Conservation (phyloP, 352 stramenopile species). For the Globisporangium apiculatum region DNA sequence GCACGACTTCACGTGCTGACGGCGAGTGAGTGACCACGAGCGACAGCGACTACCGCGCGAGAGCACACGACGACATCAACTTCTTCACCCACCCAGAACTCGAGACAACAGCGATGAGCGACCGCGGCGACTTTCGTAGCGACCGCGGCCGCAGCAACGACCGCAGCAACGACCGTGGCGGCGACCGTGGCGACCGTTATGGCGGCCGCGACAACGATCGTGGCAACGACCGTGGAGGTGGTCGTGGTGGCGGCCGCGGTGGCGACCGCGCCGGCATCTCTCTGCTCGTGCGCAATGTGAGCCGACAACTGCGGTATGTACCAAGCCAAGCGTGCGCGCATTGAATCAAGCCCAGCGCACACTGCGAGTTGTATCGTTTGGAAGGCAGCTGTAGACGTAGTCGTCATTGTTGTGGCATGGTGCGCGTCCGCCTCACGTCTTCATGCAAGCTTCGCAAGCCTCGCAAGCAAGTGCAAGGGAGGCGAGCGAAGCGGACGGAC, state of each 20-base stretch:
- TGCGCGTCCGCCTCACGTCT: not conserved
- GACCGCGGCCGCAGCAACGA: conserved; percentile 1
- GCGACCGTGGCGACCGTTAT: conserved; percentile 8
- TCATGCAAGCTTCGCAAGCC: too few relatives aligned
- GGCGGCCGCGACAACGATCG: conserved; percentile 1
- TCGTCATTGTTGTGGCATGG: not conserved
- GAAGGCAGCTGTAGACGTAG: too few relatives aligned
- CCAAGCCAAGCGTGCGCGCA: not conserved
- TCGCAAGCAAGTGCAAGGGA: too few relatives aligned
- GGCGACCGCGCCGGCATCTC: conserved; percentile 80
- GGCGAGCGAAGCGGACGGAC: too few relatives aligned
- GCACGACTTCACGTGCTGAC: too few relatives aligned
- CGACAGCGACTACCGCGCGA: too few relatives aligned
- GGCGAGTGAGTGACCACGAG: too few relatives aligned
- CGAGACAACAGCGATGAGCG: conserved; percentile 3
- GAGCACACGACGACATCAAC: not conserved
- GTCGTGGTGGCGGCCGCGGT: conserved; percentile 10
- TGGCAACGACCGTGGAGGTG: conserved; percentile 1
- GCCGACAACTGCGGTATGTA: conserved; percentile 72
- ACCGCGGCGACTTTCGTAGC: conserved; percentile 13
- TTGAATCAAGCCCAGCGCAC: not conserved
- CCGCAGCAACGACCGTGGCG: not conserved
- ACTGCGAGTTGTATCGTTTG: too few relatives aligned
- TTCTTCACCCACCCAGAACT: too few relatives aligned
- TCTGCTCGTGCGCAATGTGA: conserved; percentile 92